These are phyloP conservation scores for Mortierella sp. DNA, from an alignment of 371 early-diverging fungal genomes.

Conservation along the genomic window DNA sequence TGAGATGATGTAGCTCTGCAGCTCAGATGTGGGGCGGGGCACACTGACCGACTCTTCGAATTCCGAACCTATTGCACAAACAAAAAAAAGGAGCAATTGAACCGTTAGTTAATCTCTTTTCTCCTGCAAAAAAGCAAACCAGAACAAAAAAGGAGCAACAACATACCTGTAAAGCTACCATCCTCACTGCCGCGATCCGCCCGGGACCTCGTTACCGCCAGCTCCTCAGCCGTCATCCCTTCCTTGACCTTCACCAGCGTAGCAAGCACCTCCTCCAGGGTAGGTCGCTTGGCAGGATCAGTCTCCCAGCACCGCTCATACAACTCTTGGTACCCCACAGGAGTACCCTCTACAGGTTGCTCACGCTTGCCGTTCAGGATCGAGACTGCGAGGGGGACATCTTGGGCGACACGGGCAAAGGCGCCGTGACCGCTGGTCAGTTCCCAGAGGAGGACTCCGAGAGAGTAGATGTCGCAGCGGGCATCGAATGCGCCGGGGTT, in stretches of 20 bases:
- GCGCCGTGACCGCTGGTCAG: conserved; percentile 32
- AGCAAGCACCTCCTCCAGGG: conserved; percentile 21
- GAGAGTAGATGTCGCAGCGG: conserved; percentile 49
- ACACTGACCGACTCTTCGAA: conserved; percentile 36
- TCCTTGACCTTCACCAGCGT: conserved; percentile 4
- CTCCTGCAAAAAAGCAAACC: background rate
- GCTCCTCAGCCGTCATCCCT: conserved; percentile 18
- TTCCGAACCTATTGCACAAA: conserved; percentile 8
- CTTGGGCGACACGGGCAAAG: conserved; percentile 21
- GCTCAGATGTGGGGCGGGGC: conserved; percentile 39
- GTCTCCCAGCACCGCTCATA: conserved; percentile 53
- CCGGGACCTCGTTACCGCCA: conserved; percentile 12
- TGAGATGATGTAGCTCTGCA: conserved; percentile 28
- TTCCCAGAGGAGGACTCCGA: conserved; percentile 58
- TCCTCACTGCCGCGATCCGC: background rate
- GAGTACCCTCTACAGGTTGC: conserved; percentile 38
- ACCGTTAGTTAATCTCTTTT: too few relatives aligned
- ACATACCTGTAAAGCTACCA: background rate
- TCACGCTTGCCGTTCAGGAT: conserved; percentile 48
- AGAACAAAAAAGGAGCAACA: background rate
- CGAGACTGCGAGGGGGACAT: conserved; percentile 31
- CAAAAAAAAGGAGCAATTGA: too few relatives aligned
- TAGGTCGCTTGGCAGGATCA: conserved; percentile 35
- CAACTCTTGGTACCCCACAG: conserved; percentile 37
- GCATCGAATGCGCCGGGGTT: conserved; percentile 35